Conservation (phyloP, 768 basidiomycete species). For the Amanita polypyramis region DNA sequence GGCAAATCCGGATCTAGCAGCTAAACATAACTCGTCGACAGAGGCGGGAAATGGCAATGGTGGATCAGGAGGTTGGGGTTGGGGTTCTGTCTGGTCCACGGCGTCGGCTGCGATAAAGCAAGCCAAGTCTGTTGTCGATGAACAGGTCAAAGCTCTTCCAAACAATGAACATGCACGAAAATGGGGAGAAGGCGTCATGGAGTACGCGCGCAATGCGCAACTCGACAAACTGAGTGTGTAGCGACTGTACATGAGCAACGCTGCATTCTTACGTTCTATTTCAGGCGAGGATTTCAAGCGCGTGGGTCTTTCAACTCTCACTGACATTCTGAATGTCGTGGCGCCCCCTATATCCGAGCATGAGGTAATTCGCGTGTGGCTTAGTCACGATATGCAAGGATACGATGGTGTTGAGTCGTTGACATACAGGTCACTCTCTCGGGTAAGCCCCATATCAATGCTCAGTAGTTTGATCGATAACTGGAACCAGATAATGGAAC, state of each 20-base stretch:
- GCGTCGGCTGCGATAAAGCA: constrained; percentile 83
- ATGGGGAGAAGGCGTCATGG: constrained; percentile 78
- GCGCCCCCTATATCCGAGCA: constrained; percentile 98
- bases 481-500: constrained; percentile 69
- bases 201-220: constrained; percentile 83
- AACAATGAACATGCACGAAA: constrained; percentile 83
- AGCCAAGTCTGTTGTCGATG: constrained; percentile 82
- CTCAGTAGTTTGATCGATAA: not conserved
- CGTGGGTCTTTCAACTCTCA: constrained; percentile 80
- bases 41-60: constrained; percentile 6
- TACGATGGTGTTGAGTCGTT: constrained; percentile 92
- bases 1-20: not conserved
- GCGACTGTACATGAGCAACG: constrained; percentile 8
- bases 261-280: constrained; percentile 3
- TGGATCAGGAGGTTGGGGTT: constrained; percentile 53
- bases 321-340: constrained; percentile 89
- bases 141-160: constrained; percentile 82
- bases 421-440: constrained; percentile 79
- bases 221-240: constrained; percentile 77
- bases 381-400: constrained; percentile 94
- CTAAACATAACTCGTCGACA: not conserved
- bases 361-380: constrained; percentile 93
- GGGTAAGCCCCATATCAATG: constrained; percentile 35
- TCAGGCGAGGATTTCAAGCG: constrained; percentile 84
- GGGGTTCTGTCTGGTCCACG: constrained; percentile 84